phyloP scores from a whole-genome alignment of 2,329 filamentous ascomycete species.

The Colletotrichum simmondsii region DNA sequence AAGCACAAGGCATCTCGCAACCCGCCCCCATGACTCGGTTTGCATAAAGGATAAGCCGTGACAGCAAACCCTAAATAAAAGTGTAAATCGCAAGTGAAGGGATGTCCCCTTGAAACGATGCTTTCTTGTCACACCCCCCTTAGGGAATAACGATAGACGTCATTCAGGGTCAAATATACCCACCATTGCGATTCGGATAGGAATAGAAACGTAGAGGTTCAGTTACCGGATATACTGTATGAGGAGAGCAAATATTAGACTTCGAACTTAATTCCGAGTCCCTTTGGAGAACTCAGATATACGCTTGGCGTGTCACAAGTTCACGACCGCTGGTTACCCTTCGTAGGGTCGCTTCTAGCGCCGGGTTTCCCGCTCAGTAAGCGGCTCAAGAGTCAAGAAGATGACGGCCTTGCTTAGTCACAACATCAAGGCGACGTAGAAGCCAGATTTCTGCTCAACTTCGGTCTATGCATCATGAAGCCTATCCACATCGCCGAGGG shows the following conservation, averaged over 20 bases:
- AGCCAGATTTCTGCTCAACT: neutral
- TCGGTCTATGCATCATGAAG: neutral
- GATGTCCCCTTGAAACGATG: slow-evolving; percentile 18
- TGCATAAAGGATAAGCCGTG: slow-evolving; percentile 28
- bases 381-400: neutral
- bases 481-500: neutral
- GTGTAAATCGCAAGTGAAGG: slow-evolving; percentile 2
- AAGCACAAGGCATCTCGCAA: neutral
- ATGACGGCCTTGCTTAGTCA: neutral
- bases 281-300: too few relatives aligned
- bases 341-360: neutral
- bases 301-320: too few relatives aligned
- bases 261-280: too few relatives aligned
- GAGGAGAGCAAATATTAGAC: neutral
- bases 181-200: neutral
- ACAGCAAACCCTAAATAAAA: slow-evolving; percentile 31
- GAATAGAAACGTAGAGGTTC: neutral
- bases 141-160: neutral
- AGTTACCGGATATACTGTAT: neutral
- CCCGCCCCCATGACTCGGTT: slow-evolving; percentile 14
- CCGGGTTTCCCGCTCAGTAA: neutral
- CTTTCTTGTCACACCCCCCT: neutral
- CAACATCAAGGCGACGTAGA: neutral
- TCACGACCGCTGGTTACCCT: neutral
- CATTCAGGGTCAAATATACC: neutral